These are phyloP conservation scores for Blastocystis sp. DNA, from an alignment of 352 stramenopile genomes.

Conservation along the genomic window DNA sequence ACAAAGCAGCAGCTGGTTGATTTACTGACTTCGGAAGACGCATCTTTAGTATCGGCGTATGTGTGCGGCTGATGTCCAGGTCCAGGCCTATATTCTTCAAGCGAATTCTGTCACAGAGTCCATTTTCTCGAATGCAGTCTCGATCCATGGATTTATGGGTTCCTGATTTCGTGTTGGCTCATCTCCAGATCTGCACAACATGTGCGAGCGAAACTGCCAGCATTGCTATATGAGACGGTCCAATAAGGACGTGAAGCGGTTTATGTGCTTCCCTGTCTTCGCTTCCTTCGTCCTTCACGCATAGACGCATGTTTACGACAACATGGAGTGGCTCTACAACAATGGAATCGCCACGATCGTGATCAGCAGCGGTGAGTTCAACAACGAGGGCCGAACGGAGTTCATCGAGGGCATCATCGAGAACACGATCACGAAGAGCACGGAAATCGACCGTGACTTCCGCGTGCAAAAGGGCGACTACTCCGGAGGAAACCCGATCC, in stretches of 20 bases:
- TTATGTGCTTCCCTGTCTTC: slow-evolving; percentile 43
- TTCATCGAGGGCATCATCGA: slow-evolving; percentile 53
- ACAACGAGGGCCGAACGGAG: slow-evolving; percentile 57
- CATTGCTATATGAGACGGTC: slow-evolving; percentile 47
- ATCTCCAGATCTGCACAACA: slow-evolving; percentile 42
- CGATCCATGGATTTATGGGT: slow-evolving; percentile 59
- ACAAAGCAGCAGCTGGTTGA: slow-evolving; percentile 53
- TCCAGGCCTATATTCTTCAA: slow-evolving; percentile 11
- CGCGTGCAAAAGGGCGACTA: slow-evolving; percentile 25
- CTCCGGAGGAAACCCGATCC: slow-evolving; percentile 13
- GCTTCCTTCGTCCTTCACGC: not conserved
- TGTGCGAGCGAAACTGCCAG: slow-evolving; percentile 60
- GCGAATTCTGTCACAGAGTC: slow-evolving; percentile 42
- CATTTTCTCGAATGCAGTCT: slow-evolving; percentile 19
- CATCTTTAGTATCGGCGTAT: not conserved
- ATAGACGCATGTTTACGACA: slow-evolving; percentile 42
- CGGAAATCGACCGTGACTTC: not conserved
- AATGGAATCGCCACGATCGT: slow-evolving; percentile 25
- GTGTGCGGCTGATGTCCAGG: not conserved
- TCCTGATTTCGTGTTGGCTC: not conserved
- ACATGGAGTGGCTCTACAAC: slow-evolving; percentile 65
- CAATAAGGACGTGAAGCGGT: slow-evolving; percentile 46
- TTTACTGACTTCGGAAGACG: slow-evolving; percentile 34
- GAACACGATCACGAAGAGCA: slow-evolving; percentile 43
- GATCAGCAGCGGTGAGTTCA: slow-evolving; percentile 52